Evolutionary conservation across 352 stramenopile species (phyloP).

Genomic region (Saprolegnia diclina): DNA sequence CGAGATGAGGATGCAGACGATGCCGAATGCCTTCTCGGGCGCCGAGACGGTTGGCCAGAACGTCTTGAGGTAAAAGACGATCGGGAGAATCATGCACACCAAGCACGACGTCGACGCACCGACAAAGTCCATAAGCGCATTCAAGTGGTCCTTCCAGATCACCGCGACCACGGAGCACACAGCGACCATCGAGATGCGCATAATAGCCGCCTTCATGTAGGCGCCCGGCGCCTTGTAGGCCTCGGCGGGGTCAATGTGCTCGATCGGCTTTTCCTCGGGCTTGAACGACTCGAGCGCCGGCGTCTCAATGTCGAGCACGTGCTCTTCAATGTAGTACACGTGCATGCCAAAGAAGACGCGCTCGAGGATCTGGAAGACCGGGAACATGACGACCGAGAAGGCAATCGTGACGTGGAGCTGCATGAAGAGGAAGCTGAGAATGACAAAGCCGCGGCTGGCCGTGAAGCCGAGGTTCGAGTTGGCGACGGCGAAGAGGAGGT

Average conservation of each 20-base stretch:
- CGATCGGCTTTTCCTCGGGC: constrained; percentile 6
- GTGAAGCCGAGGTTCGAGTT: constrained; percentile 27
- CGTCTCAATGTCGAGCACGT: background rate
- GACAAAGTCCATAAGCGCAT: constrained; percentile 14
- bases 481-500: constrained; percentile 28
- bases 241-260: constrained; percentile 3
- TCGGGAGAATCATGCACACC: constrained; percentile 18
- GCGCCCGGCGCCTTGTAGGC: constrained; percentile 19
- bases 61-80: constrained; percentile 26
- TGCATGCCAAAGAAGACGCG: constrained; percentile 19
- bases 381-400: constrained; percentile 17
- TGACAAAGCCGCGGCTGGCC: constrained; percentile 24
- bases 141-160: constrained; percentile 24
- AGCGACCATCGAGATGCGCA: constrained; percentile 10
- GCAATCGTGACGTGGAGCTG: constrained; percentile 29
- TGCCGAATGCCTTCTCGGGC: constrained; percentile 4
- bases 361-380: constrained; percentile 17
- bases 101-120: constrained; percentile 14
- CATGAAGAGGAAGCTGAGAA: constrained; percentile 28
- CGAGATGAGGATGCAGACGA: constrained; percentile 12
- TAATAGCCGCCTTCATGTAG: constrained; percentile 14
- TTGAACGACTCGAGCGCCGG: background rate
- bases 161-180: background rate
- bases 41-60: constrained; percentile 2
- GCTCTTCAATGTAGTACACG: background rate